Base-by-base conservation (phyloP, 2,329 filamentous ascomycete species). In the Ophiostoma sp. region DNA sequence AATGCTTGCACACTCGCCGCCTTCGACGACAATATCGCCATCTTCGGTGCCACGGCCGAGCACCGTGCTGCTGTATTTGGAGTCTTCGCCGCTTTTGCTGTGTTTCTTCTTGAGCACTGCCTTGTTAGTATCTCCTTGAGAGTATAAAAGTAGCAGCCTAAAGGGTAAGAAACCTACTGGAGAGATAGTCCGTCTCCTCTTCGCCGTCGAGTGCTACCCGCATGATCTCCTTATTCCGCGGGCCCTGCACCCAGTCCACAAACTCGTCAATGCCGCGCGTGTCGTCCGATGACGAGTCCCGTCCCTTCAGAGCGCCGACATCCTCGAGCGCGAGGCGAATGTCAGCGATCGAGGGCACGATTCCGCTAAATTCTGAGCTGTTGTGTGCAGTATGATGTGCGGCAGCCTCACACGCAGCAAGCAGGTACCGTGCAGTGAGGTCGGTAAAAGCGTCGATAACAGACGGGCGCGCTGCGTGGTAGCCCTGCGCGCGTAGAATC, bases 401-500 rank as follows among this genome's bases (percentile, higher is more conserved):
- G 0, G 93, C 90, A 47, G 86, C 84, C 70, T 88, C 85, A 71
- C 91, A 91, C 27, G 97, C 86, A 3, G 91, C 80, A 36, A 87
- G 81, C 69, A 98, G 81, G 78, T 97, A 96, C 72, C 91, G 88
- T 60, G 89, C 90, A 0, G 92, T 89, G 7, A 98, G 84, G 78
- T 97, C 93, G 14, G 92, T 91, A n/a, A 97, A 78, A 9, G 91
- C 89, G 79, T 98, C 93, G 69, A 97, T 83, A 6, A 96, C 93
- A 3, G 89, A 89, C 1, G 92, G 89, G 67, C 88, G 88, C 66
- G 92, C 91, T 58, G 89, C 84, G 77, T 96, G 91, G 80, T 96
- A 98, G 76, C 94, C 94, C 38, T 92, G 89, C 42, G 93, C 92
- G 75, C 94, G 92, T 66, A 98, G 87, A 74, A 96, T 94, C 79